Percentiles rank a stretch among this genome's conserved stretches.
phyloP scores from a whole-genome alignment of 139 green algal genomes.

The Tetradesmus lagerheimii region DNA sequence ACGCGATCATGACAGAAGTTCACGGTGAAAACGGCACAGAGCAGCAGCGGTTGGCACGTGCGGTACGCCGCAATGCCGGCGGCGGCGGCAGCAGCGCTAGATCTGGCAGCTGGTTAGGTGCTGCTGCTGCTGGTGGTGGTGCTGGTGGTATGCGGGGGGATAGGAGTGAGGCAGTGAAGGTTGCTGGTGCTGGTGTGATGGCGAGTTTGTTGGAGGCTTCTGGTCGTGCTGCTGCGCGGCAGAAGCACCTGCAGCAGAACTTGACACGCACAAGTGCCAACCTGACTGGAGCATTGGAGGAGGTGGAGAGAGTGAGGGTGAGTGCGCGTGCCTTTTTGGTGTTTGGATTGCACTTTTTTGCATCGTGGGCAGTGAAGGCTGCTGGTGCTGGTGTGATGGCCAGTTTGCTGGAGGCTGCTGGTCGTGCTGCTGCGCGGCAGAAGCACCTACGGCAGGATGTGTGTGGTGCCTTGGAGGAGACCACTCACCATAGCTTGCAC shows the following conservation, averaged over 20 bases:
- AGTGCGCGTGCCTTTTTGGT: no score
- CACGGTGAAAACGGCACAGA: background rate
- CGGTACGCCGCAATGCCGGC: background rate
- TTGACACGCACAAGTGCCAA: constrained; percentile 35
- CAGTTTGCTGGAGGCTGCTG: constrained; percentile 64
- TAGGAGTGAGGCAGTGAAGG: background rate
- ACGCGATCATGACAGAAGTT: background rate
- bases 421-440: constrained; percentile 58
- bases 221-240: constrained; percentile 54
- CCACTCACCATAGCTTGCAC: no score
- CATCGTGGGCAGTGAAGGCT: no score
- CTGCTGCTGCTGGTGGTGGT: constrained; percentile 21
- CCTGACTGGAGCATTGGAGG: constrained; percentile 41
- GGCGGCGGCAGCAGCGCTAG: background rate
- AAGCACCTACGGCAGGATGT: constrained; percentile 47
- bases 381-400: constrained; percentile 62
- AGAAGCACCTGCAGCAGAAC: constrained; percentile 51
- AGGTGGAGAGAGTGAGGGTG: constrained; percentile 47
- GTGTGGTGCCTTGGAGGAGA: constrained; percentile 35
- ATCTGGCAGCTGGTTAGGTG: constrained; percentile 35
- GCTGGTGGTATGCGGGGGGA: no score
- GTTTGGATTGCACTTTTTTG: no score
- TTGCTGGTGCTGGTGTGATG: constrained; percentile 62
- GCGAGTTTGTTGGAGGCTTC: constrained; percentile 64
- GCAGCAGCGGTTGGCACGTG: background rate